Evolutionary conservation across 768 basidiomycete genomes (phyloP), one percentile per base, ranked within the genome.

Genomic region (Serendipita indica): DNA sequence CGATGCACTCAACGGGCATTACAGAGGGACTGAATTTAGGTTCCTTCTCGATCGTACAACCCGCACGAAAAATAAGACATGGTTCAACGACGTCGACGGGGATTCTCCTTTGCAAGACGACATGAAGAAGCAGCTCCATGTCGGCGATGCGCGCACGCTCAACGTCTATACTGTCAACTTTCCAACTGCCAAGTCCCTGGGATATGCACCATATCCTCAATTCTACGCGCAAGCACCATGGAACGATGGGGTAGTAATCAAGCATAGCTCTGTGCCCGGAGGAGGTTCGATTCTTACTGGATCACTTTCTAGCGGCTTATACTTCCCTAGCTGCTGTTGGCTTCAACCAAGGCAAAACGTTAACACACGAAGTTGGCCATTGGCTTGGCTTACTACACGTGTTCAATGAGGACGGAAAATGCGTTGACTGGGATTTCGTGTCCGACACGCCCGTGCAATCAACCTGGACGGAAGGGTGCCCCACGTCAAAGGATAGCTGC

Each of bases 331-430:
- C 41, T 43, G 16, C 41, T 18, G 41, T n/a, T n/a, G 27, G 27
- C 41, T 43, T 18, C 41, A 43, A 43, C 27, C 62, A 75, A 66
- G 63, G 62, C 18, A 33, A 56, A 25, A 81, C 75, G 39, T 62
- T 77, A 60, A 77, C 74, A 13, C 80, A 81, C 64, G 80, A 81
- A 66, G 74, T 72, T 49, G 78, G 79, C n/a, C 79, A 80, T 68
- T 81, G 79, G 79, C n/a, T n/a, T n/a, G n/a, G n/a, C n/a, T n/a
- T n/a, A n/a, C n/a, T n/a, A n/a, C n/a, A n/a, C n/a, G n/a, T n/a
- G n/a, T n/a, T n/a, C n/a, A n/a, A n/a, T n/a, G n/a, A n/a, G n/a
- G n/a, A n/a, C n/a, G n/a, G n/a, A n/a, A n/a, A n/a, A n/a, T n/a
- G n/a, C n/a, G 35, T 18, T 18, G 35, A 37, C 18, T 10, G 35